Percentiles rank a stretch among this genome's conserved stretches.
Conservation (phyloP, 257 asterid species). For the Anisodus tanguticus region DNA sequence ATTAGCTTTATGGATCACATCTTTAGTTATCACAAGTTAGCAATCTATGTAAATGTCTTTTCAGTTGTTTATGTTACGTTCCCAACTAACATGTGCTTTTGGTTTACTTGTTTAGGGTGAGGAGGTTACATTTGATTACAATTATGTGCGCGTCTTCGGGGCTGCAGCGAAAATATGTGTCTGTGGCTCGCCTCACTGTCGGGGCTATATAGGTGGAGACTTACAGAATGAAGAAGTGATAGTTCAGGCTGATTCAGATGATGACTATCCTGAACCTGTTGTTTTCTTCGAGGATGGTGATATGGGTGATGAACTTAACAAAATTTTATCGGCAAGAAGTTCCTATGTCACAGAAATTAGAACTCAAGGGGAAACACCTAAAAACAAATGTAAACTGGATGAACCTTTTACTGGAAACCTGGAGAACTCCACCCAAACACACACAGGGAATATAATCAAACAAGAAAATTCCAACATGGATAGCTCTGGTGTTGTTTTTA, state of each 20-base stretch:
- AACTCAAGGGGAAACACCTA: slow-evolving; percentile 40
- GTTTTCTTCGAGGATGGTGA: slow-evolving; percentile 63
- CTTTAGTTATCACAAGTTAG: neutral
- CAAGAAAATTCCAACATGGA: slow-evolving; percentile 41
- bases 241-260: slow-evolving; percentile 84
- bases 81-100: slow-evolving; percentile 24
- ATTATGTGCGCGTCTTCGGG: slow-evolving; percentile 89
- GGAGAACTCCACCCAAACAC: slow-evolving; percentile 40
- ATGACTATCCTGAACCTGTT: slow-evolving; percentile 69
- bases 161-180: slow-evolving; percentile 95
- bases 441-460: slow-evolving; percentile 37
- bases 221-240: slow-evolving; percentile 65
- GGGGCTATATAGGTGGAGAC: slow-evolving; percentile 91
- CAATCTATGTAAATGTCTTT: neutral
- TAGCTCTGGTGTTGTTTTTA: slow-evolving; percentile 40
- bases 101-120: slow-evolving; percentile 65
- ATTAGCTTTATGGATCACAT: slow-evolving; percentile 18
- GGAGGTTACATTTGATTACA: slow-evolving; percentile 94
- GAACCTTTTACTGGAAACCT: slow-evolving; percentile 40
- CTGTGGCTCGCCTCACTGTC: slow-evolving; percentile 81
- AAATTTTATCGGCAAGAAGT: slow-evolving; percentile 45
- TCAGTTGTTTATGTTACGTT: slow-evolving; percentile 11
- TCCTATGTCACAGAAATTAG: slow-evolving; percentile 41
- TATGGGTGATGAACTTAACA: slow-evolving; percentile 50
- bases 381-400: slow-evolving; percentile 40